A percentile compares a stretch with the other conserved stretches of the same genome.
Evolutionary conservation across 805 yeast species (phyloP).

Genomic region (Ogataea ramenticola): DNA sequence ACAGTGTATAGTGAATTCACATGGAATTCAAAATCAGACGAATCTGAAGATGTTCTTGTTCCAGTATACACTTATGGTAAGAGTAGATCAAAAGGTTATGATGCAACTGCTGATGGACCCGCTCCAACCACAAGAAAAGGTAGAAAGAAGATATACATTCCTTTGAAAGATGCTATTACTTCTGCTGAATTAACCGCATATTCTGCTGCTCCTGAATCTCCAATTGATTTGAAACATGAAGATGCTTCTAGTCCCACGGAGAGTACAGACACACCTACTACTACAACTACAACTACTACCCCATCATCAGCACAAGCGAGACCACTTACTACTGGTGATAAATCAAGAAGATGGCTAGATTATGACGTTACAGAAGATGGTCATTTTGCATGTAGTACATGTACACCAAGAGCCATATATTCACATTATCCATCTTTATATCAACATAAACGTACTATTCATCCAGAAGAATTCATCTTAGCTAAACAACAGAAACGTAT

Average conservation of each 20-base stretch:
- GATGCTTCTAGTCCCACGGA: no score
- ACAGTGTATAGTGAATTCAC: neutral
- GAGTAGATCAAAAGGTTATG: neutral
- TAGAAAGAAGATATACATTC: neutral
- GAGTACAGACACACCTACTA: no score
- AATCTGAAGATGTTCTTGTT: no score
- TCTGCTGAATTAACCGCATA: neutral
- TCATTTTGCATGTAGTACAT: constrained; percentile 13
- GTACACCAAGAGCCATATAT: constrained; percentile 7
- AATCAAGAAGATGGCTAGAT: constrained; percentile 6
- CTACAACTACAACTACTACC: no score
- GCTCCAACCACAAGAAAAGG: neutral
- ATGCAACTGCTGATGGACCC: neutral
- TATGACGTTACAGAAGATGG: constrained; percentile 15
- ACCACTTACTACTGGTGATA: neutral
- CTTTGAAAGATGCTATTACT: neutral
- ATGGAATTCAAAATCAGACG: neutral
- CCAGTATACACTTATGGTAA: no score
- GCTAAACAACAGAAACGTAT: constrained; percentile 1
- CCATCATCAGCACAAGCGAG: neutral
- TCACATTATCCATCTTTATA: constrained; percentile 14
- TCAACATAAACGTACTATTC: constrained; percentile 12
- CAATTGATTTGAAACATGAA: no score
- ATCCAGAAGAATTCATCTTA: constrained; percentile 11
- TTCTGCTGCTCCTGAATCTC: no score